phyloP scores from a whole-genome alignment of 73 alveolate species.

The Tetrahymena thermophila region DNA sequence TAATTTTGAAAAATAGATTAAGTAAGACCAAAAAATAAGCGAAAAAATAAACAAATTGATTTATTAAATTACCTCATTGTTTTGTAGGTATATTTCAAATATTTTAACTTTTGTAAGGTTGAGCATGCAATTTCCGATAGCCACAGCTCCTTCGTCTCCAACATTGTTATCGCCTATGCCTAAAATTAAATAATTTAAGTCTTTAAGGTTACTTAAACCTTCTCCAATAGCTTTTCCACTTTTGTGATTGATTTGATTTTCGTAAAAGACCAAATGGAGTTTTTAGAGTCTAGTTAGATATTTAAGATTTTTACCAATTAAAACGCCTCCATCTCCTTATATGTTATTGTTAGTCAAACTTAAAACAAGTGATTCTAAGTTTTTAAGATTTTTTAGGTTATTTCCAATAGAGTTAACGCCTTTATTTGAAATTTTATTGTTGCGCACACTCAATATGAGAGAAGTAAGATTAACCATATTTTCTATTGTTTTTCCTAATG shows the following conservation, averaged over 20 bases:
- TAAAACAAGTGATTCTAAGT: not conserved
- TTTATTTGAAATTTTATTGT: not conserved
- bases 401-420: not conserved
- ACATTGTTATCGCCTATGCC: not conserved
- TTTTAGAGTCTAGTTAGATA: not conserved
- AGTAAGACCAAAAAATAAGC: not conserved
- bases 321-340: not conserved
- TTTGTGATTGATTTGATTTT: not conserved
- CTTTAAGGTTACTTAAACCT: not conserved
- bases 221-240: not conserved
- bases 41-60: not conserved
- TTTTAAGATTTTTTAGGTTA: not conserved
- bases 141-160: constrained; percentile 2
- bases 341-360: not conserved
- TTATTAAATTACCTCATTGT: not conserved
- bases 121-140: not conserved
- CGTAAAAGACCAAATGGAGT: not conserved
- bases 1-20: too few relatives aligned
- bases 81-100: not conserved
- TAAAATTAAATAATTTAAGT: not conserved
- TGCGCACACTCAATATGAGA: not conserved
- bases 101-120: not conserved
- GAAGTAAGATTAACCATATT: not conserved
- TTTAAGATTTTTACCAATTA: not conserved
- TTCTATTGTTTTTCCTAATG: not conserved